Evolutionary conservation across 2,329 filamentous ascomycete genomes (phyloP), one percentile per base, ranked within the genome.

Genomic region (Venturia nashicola): DNA sequence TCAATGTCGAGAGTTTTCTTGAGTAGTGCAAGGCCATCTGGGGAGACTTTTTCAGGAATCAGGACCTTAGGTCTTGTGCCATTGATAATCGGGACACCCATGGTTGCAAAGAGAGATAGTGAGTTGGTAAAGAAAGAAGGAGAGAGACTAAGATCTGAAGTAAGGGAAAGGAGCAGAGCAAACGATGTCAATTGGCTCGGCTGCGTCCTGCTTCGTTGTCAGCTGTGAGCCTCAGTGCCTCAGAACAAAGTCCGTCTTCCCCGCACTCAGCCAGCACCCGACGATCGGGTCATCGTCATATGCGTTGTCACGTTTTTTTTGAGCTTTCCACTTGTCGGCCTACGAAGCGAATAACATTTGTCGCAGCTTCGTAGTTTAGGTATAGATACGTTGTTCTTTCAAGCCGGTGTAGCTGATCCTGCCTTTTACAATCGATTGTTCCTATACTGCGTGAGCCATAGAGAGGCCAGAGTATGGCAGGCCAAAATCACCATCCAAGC

Each of bases 21-120:
- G 44, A 93, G 80, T 23, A 92, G 77, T 20, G 86, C 83, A 20
- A 93, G 79, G 12, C 89, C 89, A 73, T 93, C 89, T n/a, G 85
- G 79, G 0, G 89, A 92, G 55, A 93, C 82, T 72, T 91, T 91
- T 71, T 93, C 89, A 0, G 89, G 86, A 48, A 92, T 88, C 36
- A 94, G 82, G 66, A 92, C 78, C 70, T 80, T 83, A 1, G 79
- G 36, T 43, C 44, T 59, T 11, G 40, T n/a, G 9, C 51, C 51
- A 20, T 36, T n/a, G 32, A n/a, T 4, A 18, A 57, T 9, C n/a
- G 32, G 51, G 16, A 36, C 27, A 57, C 14, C 27, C 51, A 57
- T 57, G 8, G 5, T 36, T 57, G 51, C 16, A 54, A 11, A 12
- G 1, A 57, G 16, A 36, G 27, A 11, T 7, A 55, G 27, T 36